A percentile compares a stretch with the other conserved stretches of the same genome.
Conservation (phyloP, 2,329 filamentous ascomycete species). For the Mycosphaerella arachidis region DNA sequence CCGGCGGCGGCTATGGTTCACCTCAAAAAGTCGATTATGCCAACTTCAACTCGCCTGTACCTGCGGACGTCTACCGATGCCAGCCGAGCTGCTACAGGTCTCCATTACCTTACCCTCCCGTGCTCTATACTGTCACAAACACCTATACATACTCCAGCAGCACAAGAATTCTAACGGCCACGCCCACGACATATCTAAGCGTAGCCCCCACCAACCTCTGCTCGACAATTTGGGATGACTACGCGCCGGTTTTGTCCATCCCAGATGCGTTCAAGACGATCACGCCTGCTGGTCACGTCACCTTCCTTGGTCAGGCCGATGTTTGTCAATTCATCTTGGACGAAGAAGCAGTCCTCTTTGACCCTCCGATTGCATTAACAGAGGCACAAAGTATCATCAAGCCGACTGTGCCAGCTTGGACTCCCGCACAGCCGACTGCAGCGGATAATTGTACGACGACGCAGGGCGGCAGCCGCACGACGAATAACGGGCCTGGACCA, state of each 20-base stretch:
- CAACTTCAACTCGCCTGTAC: slow-evolving; percentile 17
- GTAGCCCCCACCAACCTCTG: slow-evolving; percentile 18
- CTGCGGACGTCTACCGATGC: slow-evolving; percentile 22
- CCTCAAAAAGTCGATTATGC: slow-evolving; percentile 19
- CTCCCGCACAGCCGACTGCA: slow-evolving; percentile 3
- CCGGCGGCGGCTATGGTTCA: slow-evolving; percentile 11
- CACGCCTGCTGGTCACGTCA: slow-evolving; percentile 4
- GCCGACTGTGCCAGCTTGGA: slow-evolving; percentile 6
- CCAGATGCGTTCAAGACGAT: slow-evolving; percentile 18
- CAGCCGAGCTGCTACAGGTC: slow-evolving; percentile 20
- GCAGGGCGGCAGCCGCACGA: not conserved
- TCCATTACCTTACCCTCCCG: slow-evolving; percentile 4
- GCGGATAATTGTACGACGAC: not conserved
- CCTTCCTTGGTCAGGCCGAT: not conserved
- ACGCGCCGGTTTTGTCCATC: slow-evolving; percentile 18
- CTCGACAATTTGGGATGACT: slow-evolving; percentile 26
- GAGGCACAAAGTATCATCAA: not conserved
- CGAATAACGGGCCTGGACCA: not conserved
- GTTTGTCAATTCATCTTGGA: slow-evolving; percentile 9
- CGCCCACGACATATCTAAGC: not conserved
- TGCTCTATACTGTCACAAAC: not conserved
- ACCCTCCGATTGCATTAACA: slow-evolving; percentile 20
- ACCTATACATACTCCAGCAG: slow-evolving; percentile 1
- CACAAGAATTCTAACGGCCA: not conserved
- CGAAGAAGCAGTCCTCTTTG: slow-evolving; percentile 19